A percentile compares a stretch with the other conserved stretches of the same genome.
These are phyloP conservation scores for Penicillium pulvis DNA, from an alignment of 495 filamentous ascomycete species.

Conservation along the genomic window DNA sequence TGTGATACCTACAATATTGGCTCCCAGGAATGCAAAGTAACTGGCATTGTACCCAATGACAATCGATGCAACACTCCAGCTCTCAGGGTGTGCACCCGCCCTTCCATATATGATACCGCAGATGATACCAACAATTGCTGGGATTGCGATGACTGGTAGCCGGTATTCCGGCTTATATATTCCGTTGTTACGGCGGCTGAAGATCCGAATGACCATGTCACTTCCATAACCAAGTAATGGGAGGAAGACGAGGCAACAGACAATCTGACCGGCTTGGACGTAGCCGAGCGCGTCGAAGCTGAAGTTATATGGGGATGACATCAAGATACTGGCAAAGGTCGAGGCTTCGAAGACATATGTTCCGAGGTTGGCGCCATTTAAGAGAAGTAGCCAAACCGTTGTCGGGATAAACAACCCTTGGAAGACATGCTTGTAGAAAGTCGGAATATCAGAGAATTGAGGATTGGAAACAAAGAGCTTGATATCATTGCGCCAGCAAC, in stretches of 20 bases:
- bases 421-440: constrained; percentile 23
- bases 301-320: constrained; percentile 22
- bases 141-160: constrained; percentile 25
- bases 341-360: constrained; percentile 27
- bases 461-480: constrained; percentile 11
- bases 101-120: constrained; percentile 27
- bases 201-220: constrained; percentile 16
- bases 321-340: constrained; percentile 21
- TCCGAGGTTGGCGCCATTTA: constrained; percentile 27
- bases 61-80: constrained; percentile 22
- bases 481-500: constrained; percentile 19
- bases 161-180: constrained; percentile 27
- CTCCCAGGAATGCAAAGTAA: constrained; percentile 29
- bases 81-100: constrained; percentile 17
- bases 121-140: constrained; percentile 19
- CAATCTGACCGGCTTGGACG: constrained; percentile 30
- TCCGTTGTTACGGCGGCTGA: constrained; percentile 19
- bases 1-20: constrained; percentile 28
- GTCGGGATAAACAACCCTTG: constrained; percentile 26
- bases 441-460: constrained; percentile 14
- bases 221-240: constrained; percentile 29
- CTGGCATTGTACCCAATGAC: constrained; percentile 25
- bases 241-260: constrained; percentile 25
- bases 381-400: constrained; percentile 25
- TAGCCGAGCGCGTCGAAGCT: constrained; percentile 22